Conservation (phyloP, 2,329 filamentous ascomycete genomes). For the Bisporella sp. region DNA sequence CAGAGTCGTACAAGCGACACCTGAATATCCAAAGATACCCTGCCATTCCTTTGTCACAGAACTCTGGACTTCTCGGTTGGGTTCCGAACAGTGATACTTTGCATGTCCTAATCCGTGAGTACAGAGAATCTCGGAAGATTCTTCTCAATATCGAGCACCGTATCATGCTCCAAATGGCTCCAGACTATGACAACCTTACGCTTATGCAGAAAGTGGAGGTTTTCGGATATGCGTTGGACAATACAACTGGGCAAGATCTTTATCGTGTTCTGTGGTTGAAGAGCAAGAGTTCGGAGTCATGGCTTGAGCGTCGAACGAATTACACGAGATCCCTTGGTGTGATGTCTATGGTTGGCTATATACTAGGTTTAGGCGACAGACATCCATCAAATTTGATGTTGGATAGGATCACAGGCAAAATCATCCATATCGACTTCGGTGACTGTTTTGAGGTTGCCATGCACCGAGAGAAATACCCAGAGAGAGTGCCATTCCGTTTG, state of each 20-base stretch:
- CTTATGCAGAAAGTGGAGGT: slow-evolving; percentile 99
- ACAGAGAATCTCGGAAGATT: slow-evolving; percentile 94
- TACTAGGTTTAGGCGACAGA: slow-evolving; percentile 89
- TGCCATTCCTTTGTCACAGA: slow-evolving; percentile 94
- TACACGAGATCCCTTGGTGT: slow-evolving; percentile 95
- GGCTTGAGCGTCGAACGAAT: slow-evolving; percentile 96
- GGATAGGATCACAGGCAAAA: slow-evolving; percentile 90
- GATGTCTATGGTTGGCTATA: slow-evolving; percentile 99
- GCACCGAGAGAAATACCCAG: slow-evolving; percentile 98
- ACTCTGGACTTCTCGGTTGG: slow-evolving; percentile 91
- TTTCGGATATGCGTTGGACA: slow-evolving; percentile 97
- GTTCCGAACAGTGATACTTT: slow-evolving; percentile 96
- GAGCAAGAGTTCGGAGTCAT: slow-evolving; percentile 95
- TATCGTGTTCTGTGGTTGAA: slow-evolving; percentile 98
- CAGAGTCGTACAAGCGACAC: slow-evolving; percentile 94
- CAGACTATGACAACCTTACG: slow-evolving; percentile 96
- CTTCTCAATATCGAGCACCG: slow-evolving; percentile 98
- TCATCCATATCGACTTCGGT: slow-evolving; percentile 98
- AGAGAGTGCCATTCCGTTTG: slow-evolving; percentile 93
- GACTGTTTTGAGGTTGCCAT: slow-evolving; percentile 99
- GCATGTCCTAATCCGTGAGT: slow-evolving; percentile 93
- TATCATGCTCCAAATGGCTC: slow-evolving; percentile 99
- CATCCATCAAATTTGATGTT: slow-evolving; percentile 98
- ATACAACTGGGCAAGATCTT: slow-evolving; percentile 96
- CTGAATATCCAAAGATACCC: slow-evolving; percentile 94